These are phyloP conservation scores for Pyrus pyrifolia DNA, from an alignment of 306 rosid species.

Conservation along the genomic window DNA sequence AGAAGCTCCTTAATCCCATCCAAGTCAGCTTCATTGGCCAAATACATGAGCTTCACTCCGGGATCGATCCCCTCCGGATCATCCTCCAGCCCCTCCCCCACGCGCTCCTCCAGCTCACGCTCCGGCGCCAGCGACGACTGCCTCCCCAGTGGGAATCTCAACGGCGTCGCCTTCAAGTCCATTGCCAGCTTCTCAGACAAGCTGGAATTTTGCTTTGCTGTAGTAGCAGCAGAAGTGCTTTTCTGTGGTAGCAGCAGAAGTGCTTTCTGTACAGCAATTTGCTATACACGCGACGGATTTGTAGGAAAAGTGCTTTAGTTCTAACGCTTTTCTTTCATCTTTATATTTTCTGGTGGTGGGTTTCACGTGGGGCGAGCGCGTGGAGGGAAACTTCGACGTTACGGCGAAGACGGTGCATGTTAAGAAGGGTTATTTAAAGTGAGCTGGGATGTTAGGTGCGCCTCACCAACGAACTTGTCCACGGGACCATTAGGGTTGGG, in stretches of 20 bases:
- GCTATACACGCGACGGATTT: constrained; percentile 9
- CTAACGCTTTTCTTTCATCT: not conserved
- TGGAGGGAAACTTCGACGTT: constrained; percentile 14
- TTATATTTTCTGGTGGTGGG: not conserved
- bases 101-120: not conserved
- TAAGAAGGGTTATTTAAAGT: not conserved
- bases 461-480: not conserved
- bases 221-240: not conserved
- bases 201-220: not conserved
- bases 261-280: not conserved
- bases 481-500: not conserved
- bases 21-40: constrained; percentile 70
- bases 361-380: constrained; percentile 21
- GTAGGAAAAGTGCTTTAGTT: not conserved
- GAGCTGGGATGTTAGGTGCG: not conserved
- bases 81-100: constrained; percentile 5
- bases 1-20: constrained; percentile 69
- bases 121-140: constrained; percentile 92
- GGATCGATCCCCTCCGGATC: constrained; percentile 39
- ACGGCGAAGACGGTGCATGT: not conserved
- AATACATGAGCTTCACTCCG: constrained; percentile 66
- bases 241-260: not conserved
- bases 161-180: constrained; percentile 51
- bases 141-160: constrained; percentile 61
- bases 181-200: constrained; percentile 16